Evolutionary conservation across 1,139 yeast genomes (phyloP).

Genomic region (Suhomyces ambrosiae): DNA sequence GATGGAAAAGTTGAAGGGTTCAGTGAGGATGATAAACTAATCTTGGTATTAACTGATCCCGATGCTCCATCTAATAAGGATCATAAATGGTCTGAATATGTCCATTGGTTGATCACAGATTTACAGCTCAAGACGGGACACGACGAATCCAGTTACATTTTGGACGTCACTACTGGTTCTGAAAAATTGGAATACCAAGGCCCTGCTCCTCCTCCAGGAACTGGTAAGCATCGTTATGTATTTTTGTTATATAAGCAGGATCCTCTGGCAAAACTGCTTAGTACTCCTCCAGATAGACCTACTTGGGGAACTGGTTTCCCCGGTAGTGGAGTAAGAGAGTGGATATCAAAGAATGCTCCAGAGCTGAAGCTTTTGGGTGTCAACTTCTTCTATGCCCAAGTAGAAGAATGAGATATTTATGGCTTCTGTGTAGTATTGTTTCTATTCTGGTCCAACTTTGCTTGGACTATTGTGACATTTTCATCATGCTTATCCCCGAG

Average conservation of each 20-base stretch:
- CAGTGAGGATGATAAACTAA: slow-evolving; percentile 56
- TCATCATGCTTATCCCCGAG: neutral
- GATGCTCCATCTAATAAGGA: slow-evolving; percentile 88
- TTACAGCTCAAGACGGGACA: slow-evolving; percentile 47
- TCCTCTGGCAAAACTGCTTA: slow-evolving; percentile 33
- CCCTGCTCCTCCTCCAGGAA: slow-evolving; percentile 82
- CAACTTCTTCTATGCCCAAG: slow-evolving; percentile 79
- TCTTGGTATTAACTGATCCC: slow-evolving; percentile 84
- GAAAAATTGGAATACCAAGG: slow-evolving; percentile 57
- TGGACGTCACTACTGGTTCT: slow-evolving; percentile 43
- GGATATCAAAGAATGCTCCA: slow-evolving; percentile 64
- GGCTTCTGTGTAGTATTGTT: neutral
- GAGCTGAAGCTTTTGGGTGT: slow-evolving; percentile 66
- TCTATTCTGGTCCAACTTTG: too few relatives aligned
- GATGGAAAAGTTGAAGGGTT: slow-evolving; percentile 42
- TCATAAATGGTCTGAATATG: slow-evolving; percentile 85
- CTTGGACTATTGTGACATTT: neutral
- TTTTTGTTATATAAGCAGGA: slow-evolving; percentile 72
- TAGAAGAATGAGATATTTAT: slow-evolving; percentile 31
- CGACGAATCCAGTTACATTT: slow-evolving; percentile 32
- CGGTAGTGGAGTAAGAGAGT: slow-evolving; percentile 73
- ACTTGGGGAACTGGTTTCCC: slow-evolving; percentile 86
- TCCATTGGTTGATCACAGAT: slow-evolving; percentile 74
- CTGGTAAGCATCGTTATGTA: slow-evolving; percentile 83
- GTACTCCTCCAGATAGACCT: slow-evolving; percentile 61